A percentile compares a stretch with the other conserved stretches of the same genome.
Evolutionary conservation across 805 yeast species (phyloP).

Genomic region (Sugiyamaella chiloensis): DNA sequence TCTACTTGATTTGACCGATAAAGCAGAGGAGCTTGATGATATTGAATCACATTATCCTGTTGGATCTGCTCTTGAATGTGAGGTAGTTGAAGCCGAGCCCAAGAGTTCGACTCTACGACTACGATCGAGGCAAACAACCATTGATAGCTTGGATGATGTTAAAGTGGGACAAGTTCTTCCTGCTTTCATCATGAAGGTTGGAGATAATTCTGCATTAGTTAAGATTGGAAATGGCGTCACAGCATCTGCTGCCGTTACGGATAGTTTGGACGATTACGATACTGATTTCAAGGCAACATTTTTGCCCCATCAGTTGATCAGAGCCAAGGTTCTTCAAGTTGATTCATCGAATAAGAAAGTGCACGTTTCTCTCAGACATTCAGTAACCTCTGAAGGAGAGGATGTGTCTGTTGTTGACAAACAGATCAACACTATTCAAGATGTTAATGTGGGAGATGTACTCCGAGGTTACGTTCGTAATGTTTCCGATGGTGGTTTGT

Average conservation of each 20-base stretch:
- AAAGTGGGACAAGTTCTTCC: constrained; percentile 20
- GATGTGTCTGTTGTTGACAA: constrained; percentile 53
- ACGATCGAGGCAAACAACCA: constrained; percentile 43
- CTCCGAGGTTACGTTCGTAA: constrained; percentile 79
- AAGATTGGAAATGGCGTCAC: constrained; percentile 30
- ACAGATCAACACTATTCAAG: constrained; percentile 46
- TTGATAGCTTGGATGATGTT: constrained; percentile 16
- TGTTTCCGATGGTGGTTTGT: constrained; percentile 69
- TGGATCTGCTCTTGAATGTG: constrained; percentile 65
- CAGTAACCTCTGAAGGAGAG: constrained; percentile 21
- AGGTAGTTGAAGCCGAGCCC: constrained; percentile 50
- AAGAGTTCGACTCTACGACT: constrained; percentile 51
- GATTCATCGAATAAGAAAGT: constrained; percentile 52
- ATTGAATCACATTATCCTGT: constrained; percentile 61
- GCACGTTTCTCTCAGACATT: constrained; percentile 60
- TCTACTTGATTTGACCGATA: constrained; percentile 58
- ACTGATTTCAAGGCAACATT: constrained; percentile 16
- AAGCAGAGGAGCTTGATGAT: constrained; percentile 44
- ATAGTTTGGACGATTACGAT: constrained; percentile 24
- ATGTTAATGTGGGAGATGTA: constrained; percentile 64
- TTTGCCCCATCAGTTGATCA: constrained; percentile 23
- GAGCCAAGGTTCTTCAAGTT: constrained; percentile 33
- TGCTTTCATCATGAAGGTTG: constrained; percentile 24
- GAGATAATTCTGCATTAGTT: constrained; percentile 37
- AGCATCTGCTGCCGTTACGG: constrained; percentile 24